Evolutionary conservation across 352 stramenopile genomes (phyloP).

Genomic region (Phytophthora sojae): DNA sequence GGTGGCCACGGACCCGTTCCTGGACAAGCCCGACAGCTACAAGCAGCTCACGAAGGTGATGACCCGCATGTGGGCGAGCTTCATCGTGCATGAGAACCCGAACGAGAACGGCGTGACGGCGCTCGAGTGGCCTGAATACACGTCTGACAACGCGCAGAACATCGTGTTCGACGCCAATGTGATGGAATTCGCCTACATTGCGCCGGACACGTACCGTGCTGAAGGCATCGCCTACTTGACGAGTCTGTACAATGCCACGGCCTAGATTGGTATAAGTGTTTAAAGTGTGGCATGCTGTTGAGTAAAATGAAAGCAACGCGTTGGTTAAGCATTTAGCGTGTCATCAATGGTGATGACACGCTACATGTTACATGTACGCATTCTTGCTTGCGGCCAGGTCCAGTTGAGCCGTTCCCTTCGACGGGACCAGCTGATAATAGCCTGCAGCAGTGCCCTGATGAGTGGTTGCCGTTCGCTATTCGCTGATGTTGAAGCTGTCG

Average conservation of each 20-base stretch:
- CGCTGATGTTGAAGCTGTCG: not conserved
- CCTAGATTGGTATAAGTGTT: constrained; percentile 5
- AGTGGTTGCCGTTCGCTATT: not conserved
- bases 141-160: constrained; percentile 21
- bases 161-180: constrained; percentile 38
- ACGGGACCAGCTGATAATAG: too few relatives aligned
- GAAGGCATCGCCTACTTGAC: constrained; percentile 32
- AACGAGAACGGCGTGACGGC: constrained; percentile 24
- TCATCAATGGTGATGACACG: not conserved
- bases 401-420: not conserved
- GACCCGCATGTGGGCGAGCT: constrained; percentile 41
- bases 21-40: constrained; percentile 23
- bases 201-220: constrained; percentile 28
- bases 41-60: constrained; percentile 26
- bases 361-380: not conserved
- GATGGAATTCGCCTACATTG: constrained; percentile 24
- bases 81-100: constrained; percentile 32
- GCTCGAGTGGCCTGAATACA: constrained; percentile 36
- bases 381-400: not conserved
- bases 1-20: constrained; percentile 33
- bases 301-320: too few relatives aligned
- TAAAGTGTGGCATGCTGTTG: not conserved
- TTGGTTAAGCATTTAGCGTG: not conserved
- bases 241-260: constrained; percentile 20
- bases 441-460: not conserved